Evolutionary conservation across 2,329 filamentous ascomycete species (phyloP), one percentile per base, ranked within the genome.

Genomic region (Fonsecaea monophora): DNA sequence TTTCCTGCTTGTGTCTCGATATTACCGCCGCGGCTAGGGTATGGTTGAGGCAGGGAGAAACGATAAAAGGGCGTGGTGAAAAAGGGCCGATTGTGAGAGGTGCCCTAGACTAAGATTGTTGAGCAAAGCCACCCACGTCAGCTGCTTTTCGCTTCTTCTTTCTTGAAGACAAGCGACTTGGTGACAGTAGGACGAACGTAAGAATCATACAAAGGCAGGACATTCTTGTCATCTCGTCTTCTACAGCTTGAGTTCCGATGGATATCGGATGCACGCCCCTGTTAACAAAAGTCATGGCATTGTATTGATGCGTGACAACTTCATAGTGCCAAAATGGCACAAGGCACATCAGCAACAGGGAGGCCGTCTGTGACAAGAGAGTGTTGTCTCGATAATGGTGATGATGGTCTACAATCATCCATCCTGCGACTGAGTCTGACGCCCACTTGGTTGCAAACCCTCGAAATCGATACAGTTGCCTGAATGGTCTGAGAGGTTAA

Each of bases 81-180:
- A 64, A 58, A 64, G 54, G 61, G 61, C 61, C 61, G 61, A 64
- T 58, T 64, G 34, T 21, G 42, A 40, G 25, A 50, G 9, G 7
- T 4, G 45, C 45, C 45, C 42, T 50, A n/a, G 9, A 25, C 18
- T 21, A 9, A 56, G 25, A 37, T 38, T 56, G 9, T 34, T 30
- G 15, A n/a, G 12, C 18, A 18, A 37, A 58, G 55, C 55, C 55
- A 58, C 55, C 37, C n/a, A 58, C 55, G 37, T 58, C 55, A 58
- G 34, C 37, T 35, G 30, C 30, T n/a, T 35, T 35, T 13, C 18
- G 21, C 45, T 50, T 10, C 45, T 25, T 25, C 18, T 21, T 25
- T 3, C 8, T 25, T 50, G 45, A 12, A 21, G 21, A 21, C 6
- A 45, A 18, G 6, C 2, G 40, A 18, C 15, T 7, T 7, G n/a